Base-by-base conservation (phyloP, 2,329 filamentous ascomycete species). In the Trichoderma sp. region DNA sequence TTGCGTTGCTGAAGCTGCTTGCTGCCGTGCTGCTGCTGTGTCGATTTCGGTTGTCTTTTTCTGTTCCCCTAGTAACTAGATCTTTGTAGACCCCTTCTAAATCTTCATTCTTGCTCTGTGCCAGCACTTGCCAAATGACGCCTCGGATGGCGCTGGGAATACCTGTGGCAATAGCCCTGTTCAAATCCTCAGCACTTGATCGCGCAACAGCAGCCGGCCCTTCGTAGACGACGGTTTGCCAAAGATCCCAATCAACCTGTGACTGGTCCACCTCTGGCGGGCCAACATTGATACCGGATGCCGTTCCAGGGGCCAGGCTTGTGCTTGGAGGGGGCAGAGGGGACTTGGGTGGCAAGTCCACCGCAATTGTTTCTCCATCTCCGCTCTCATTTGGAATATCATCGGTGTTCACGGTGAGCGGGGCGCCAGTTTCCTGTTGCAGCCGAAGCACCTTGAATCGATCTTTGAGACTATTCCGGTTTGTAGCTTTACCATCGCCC, bases 81-180 rank as follows among this genome's bases (percentile, higher is more conserved):
- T 96, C 94, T 72, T 86, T 88, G 81, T 98, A 99, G n/a, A 94
- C 87, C 18, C 85, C 81, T 79, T 99, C 96, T 21, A 99, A 83
- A 55, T 96, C 93, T 70, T 95, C 91, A 74, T 93, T 97, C 80
- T 97, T 97, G 81, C 94, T 97, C 77, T 97, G 93, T 4, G 96
- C 94, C 71, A 99, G 83, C 8, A 98, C 95, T 80, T 99, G 96
- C 96, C 96, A 99, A 61, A 99, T 94, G 2, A 99, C 96, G n/a
- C 96, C 96, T 69, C 96, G 90, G 71, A 99, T 97, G 3, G 94
- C 95, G 73, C 91, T 94, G 1, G 96, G 96, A 68, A 99, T 99
- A 37, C 96, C 96, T 49, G 91, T 92, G 60, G 95, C 92, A 74
- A 99, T 97, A 26, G 96, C 94, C 72, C 87, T 89, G 76, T 95